phyloP scores from a whole-genome alignment of 1,139 yeast genomes.

The Hansenula lynferdii region DNA sequence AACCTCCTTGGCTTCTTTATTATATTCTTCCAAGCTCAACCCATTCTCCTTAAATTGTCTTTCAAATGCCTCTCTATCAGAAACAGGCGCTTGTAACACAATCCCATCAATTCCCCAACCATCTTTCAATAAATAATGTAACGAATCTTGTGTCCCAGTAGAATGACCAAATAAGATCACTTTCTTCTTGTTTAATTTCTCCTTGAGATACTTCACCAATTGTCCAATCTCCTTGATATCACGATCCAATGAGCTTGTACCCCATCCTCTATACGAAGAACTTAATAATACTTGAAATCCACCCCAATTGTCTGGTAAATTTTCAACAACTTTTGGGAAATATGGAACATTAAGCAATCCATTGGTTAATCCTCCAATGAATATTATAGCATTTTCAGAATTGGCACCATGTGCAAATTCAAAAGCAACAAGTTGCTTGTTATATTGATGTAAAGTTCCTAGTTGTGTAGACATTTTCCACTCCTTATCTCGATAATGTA shows the following conservation, averaged over 20 bases:
- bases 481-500: too few species aligned
- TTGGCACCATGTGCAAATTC: constrained; percentile 22
- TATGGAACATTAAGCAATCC: constrained; percentile 78
- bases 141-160: constrained; percentile 76
- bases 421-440: constrained; percentile 25
- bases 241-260: constrained; percentile 56
- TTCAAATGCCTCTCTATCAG: constrained; percentile 55
- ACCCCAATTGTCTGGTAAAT: constrained; percentile 46
- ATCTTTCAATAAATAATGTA: constrained; percentile 49
- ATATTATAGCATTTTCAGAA: constrained; percentile 39
- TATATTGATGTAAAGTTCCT: constrained; percentile 25
- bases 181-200: constrained; percentile 36
- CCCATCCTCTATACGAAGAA: constrained; percentile 74
- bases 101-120: constrained; percentile 52
- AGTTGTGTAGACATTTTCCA: too few species aligned
- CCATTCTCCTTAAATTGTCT: constrained; percentile 3
- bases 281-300: constrained; percentile 57
- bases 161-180: constrained; percentile 78
- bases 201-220: constrained; percentile 51
- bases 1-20: constrained; percentile 34
- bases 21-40: constrained; percentile 25
- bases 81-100: constrained; percentile 69
- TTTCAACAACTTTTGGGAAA: constrained; percentile 42
- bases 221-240: constrained; percentile 57
- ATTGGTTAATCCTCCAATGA: constrained; percentile 75